These are phyloP conservation scores for Hydrangea macrophylla DNA, from an alignment of 148 eudicot genomes.

Conservation along the genomic window DNA sequence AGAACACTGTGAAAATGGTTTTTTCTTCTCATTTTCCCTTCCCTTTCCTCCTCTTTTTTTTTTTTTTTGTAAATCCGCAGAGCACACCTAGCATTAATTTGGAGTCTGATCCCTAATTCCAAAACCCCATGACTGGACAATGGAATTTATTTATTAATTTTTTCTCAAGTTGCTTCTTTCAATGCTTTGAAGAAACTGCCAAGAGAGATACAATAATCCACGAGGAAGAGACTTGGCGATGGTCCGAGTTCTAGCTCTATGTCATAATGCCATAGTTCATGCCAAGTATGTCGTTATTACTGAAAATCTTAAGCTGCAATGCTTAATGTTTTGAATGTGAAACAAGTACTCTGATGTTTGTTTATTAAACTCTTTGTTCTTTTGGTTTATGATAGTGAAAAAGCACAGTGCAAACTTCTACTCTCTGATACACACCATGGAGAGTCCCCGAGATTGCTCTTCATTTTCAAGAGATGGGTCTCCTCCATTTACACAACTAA, in stretches of 20 bases:
- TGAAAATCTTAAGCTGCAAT: background rate
- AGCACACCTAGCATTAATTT: no score
- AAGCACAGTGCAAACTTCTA: slow-evolving; percentile 57
- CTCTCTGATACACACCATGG: slow-evolving; percentile 87
- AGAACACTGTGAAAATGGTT: no score
- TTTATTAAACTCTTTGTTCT: background rate
- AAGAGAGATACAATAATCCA: slow-evolving; percentile 52
- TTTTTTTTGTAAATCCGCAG: no score
- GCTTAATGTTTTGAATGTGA: background rate
- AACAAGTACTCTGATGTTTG: background rate
- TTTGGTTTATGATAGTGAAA: slow-evolving; percentile 40
- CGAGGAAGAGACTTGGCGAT: slow-evolving; percentile 87
- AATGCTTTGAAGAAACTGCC: slow-evolving; percentile 51
- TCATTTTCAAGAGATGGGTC: slow-evolving; percentile 85
- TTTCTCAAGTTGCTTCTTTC: background rate
- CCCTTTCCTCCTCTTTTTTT: no score
- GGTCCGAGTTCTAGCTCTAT: slow-evolving; percentile 70
- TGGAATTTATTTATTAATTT: background rate
- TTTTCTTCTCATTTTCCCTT: no score
- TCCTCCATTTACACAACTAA: slow-evolving; percentile 61
- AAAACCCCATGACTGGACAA: no score
- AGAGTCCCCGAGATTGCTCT: slow-evolving; percentile 62
- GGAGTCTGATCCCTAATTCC: no score
- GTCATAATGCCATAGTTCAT: slow-evolving; percentile 64
- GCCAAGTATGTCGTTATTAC: slow-evolving; percentile 53